Evolutionary conservation across 1,284 basidiomycete species (phyloP), one percentile per base, ranked within the genome.

Genomic region (Coriolopsis trogii): DNA sequence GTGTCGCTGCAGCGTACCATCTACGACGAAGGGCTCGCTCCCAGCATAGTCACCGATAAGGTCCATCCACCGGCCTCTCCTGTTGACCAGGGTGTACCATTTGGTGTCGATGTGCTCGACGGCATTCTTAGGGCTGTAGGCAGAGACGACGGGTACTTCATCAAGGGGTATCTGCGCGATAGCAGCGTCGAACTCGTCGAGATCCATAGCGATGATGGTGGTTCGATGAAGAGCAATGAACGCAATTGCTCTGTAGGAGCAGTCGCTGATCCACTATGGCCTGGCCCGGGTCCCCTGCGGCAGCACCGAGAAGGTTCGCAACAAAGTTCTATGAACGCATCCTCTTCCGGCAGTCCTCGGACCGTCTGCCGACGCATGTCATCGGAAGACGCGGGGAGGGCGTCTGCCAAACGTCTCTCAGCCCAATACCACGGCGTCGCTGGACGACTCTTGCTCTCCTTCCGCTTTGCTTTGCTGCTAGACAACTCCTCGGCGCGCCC

Each of bases 1-100:
- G 16, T 12, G 41, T 25, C 12, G 51, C 16, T 7, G 15, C 6
- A 31, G n/a, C 43, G 37, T 60, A 81, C 85, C 85, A 64, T 88
- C 84, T 46, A 88, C 70, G 24, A 87, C 63, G 61, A 89, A 89
- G n/a, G 75, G 73, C 61, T 88, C 85, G 29, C 66, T 74, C 1
- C 86, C 86, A 26, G 81, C 85, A 62, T 84, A 87, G 63, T 87
- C 86, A 12, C 85, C 84, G 25, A 88, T 67, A 3, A 87, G 70
- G 62, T 87, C 85, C 84, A 87, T 86, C 78, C 81, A 83, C 59
- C 82, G 63, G 4, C 76, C 77, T 16, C 68, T 44, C 33, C 65
- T 47, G 51, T 53, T 67, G 6, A 58, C 38, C 10, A 39, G 28
- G 12, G 59, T 59, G 33, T 70, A 70, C 68, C 68, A 70, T 20